Percentiles rank a stretch among this genome's conserved stretches.
Evolutionary conservation across 768 basidiomycete species (phyloP).

Genomic region (Exidia glandulosa): DNA sequence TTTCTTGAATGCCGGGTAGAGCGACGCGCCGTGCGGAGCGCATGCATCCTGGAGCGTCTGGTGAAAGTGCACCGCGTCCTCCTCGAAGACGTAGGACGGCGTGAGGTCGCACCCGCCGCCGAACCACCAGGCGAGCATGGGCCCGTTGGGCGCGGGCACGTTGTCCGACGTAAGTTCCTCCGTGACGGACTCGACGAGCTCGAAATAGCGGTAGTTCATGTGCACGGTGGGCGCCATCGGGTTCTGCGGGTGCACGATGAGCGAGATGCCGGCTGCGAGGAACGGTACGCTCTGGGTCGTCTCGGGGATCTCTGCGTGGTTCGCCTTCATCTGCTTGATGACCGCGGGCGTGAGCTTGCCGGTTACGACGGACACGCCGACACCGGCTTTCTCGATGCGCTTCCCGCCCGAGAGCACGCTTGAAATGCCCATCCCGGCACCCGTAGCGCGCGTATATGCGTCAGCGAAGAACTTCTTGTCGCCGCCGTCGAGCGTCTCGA

Average conservation of each 20-base stretch:
- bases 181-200: conserved; percentile 53
- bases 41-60: conserved; percentile 62
- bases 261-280: conserved; percentile 84
- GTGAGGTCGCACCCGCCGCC: conserved; percentile 94
- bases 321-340: conserved; percentile 88
- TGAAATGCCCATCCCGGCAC: conserved; percentile 18
- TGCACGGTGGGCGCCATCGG: conserved; percentile 92
- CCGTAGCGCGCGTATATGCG: conserved; percentile 50
- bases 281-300: conserved; percentile 64
- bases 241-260: conserved; percentile 90
- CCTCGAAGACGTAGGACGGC: conserved; percentile 81
- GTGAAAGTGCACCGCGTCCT: conserved; percentile 86
- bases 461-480: conserved; percentile 1
- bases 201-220: conserved; percentile 96
- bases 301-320: conserved; percentile 69
- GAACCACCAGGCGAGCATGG: conserved; percentile 92
- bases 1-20: conserved; percentile 76
- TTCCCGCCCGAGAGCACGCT: conserved; percentile 22
- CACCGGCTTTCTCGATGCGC: conserved; percentile 82
- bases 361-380: conserved; percentile 88
- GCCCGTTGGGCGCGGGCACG: conserved; percentile 28
- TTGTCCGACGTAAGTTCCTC: conserved; percentile 16
- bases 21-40: conserved; percentile 50
- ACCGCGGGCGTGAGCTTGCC: conserved; percentile 80
- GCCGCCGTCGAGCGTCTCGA: conserved; percentile 68